These are phyloP conservation scores for Thalassiosira delicatula DNA, from an alignment of 352 stramenopile genomes.

Conservation along the genomic window DNA sequence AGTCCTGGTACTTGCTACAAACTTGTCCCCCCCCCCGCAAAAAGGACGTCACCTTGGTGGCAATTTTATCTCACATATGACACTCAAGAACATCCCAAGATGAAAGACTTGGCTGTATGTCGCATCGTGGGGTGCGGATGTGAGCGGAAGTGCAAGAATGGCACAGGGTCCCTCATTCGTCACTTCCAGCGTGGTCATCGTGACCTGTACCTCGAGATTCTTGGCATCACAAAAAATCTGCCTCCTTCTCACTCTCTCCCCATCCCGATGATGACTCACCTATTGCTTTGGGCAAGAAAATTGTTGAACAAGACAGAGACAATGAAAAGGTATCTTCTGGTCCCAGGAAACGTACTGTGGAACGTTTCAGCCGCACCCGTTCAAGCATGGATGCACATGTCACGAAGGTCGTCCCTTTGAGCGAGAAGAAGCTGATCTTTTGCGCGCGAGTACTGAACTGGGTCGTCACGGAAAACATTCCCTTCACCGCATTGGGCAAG, in stretches of 20 bases:
- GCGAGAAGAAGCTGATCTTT: too few species aligned
- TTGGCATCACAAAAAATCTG: background rate
- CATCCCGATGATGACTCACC: background rate
- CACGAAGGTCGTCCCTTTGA: too few species aligned
- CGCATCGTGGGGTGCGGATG: background rate
- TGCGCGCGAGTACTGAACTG: background rate
- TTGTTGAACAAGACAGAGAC: background rate
- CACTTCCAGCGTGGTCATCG: background rate
- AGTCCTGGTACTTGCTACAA: too few species aligned
- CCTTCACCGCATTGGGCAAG: background rate
- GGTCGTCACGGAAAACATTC: background rate
- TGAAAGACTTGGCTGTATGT: background rate
- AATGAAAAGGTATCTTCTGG: background rate
- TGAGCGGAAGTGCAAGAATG: background rate
- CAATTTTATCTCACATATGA: background rate
- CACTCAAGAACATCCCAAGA: background rate
- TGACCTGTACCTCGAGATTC: background rate
- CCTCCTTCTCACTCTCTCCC: too few species aligned
- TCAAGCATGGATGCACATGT: too few species aligned
- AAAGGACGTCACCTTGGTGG: background rate
- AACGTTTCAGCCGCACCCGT: background rate
- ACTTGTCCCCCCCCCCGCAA: background rate
- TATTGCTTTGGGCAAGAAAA: background rate
- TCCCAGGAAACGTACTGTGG: too few species aligned
- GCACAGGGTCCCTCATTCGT: background rate